Evolutionary conservation across 352 stramenopile species (phyloP).

Genomic region (Heterotrichella gracilis): DNA sequence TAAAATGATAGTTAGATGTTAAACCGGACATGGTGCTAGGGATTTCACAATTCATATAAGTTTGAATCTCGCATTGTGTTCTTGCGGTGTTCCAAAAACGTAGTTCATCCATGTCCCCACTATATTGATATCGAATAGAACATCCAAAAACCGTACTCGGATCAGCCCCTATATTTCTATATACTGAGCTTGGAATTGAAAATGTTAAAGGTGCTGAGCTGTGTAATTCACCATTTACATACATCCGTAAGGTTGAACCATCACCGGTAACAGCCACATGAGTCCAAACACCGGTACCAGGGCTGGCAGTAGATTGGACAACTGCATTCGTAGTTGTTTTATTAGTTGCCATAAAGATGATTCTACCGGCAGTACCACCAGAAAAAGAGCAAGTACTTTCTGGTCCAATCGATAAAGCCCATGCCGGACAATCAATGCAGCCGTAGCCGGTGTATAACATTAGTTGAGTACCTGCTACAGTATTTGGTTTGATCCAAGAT

Average conservation of each 20-base stretch:
- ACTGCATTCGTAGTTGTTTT: too few relatives aligned
- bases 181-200: not conserved
- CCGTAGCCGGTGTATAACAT: too few relatives aligned
- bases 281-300: not conserved
- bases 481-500: too few relatives aligned
- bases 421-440: too few relatives aligned
- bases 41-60: slow-evolving; percentile 12
- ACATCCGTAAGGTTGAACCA: not conserved
- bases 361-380: too few relatives aligned
- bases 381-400: too few relatives aligned
- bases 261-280: not conserved
- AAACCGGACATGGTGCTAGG: not conserved
- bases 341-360: too few relatives aligned
- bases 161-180: too few relatives aligned
- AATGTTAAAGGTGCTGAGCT: not conserved
- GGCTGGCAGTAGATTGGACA: too few relatives aligned
- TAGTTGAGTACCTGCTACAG: too few relatives aligned
- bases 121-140: not conserved
- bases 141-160: too few relatives aligned
- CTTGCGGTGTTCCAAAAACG: not conserved
- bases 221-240: slow-evolving; percentile 11
- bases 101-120: slow-evolving; percentile 9
- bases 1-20: slow-evolving; percentile 1
- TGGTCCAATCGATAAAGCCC: too few relatives aligned
- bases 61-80: slow-evolving; percentile 12